Base-by-base conservation (phyloP, 768 basidiomycete species). In the Amanita subjunquillea region DNA sequence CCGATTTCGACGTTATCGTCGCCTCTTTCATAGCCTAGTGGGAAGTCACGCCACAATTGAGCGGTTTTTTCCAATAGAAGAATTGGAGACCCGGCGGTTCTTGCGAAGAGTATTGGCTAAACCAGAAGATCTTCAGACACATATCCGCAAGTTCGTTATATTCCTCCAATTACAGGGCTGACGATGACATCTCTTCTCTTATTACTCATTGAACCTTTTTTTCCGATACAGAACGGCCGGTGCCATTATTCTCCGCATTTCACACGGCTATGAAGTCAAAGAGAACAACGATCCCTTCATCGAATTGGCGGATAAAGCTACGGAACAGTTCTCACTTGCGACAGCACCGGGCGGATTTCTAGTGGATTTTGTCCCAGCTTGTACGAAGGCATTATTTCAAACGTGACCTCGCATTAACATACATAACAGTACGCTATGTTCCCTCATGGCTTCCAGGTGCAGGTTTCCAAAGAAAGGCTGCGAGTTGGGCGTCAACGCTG, bases 381-480 rank as follows among this genome's bases (percentile, higher is more conserved):
- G 77, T 78, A 64, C 59, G 70, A 55, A 29, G 41, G 51, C 34
- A 50, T 47, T 8, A 50, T 47, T 55, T 39, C 30, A 29, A 30
- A 8, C 51, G 43, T 32, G 12, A 36, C 13, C 34, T 50, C 37
- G 44, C 54, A 22, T 51, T 48, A 54, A 50, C 54, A 22, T 38
- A n/a, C 37, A 29, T 38, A 48, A 7, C 49, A 85, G 83, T 85
- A 58, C 71, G 72, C 45, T 67, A 82, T 57, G 59, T 83, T 41
- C 83, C 83, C 32, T 63, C 68, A 23, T 85, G 83, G 82, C 72
- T 82, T 56, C 83, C 83, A 20, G 82, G 82, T 22, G 79, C 80
- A 25, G 67, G 66, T 4, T 85, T 84, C 67, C 75, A 76, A 59
- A 63, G 58, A 55, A 75, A 67, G 56, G 83, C 82, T 1, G 68